phyloP scores from a whole-genome alignment of 2,329 filamentous ascomycete species.

The Cladosporium sp. region DNA sequence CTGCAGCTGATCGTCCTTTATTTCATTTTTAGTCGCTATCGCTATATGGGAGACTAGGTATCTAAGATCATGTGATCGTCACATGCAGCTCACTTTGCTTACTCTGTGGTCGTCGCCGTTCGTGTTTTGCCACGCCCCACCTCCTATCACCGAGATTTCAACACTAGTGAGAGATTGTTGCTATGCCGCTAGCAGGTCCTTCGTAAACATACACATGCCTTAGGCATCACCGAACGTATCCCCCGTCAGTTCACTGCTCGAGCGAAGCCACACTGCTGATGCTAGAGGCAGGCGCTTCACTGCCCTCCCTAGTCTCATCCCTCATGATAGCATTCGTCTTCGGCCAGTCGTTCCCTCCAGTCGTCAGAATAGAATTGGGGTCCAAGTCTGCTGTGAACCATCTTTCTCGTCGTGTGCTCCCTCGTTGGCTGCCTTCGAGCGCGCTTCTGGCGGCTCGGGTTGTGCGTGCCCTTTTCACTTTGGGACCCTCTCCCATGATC shows the following conservation, averaged over 20 bases:
- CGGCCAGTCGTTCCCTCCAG: constrained; percentile 50
- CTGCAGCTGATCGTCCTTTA: not conserved
- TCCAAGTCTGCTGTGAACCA: constrained; percentile 70
- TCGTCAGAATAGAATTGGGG: constrained; percentile 64
- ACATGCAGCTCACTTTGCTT: not conserved
- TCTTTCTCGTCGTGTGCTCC: constrained; percentile 66
- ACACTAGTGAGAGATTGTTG: constrained; percentile 21
- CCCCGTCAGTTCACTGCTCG: not conserved
- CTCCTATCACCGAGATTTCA: constrained; percentile 20
- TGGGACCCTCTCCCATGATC: constrained; percentile 56
- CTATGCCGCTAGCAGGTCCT: constrained; percentile 16
- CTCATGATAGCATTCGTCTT: constrained; percentile 13
- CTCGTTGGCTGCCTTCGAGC: constrained; percentile 66
- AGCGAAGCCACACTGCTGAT: constrained; percentile 8
- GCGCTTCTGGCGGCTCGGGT: constrained; percentile 77
- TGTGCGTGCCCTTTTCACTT: constrained; percentile 63
- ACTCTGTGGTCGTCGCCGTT: constrained; percentile 6
- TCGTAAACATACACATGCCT: constrained; percentile 1
- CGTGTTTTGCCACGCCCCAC: constrained; percentile 18
- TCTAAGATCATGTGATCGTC: constrained; percentile 2
- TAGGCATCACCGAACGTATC: not conserved
- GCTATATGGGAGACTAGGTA: not conserved
- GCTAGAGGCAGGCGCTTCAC: constrained; percentile 22
- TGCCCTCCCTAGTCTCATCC: not conserved
- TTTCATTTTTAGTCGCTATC: not conserved